Conservation (phyloP, 2,329 filamentous ascomycete genomes). For the Neonectria coccinea region DNA sequence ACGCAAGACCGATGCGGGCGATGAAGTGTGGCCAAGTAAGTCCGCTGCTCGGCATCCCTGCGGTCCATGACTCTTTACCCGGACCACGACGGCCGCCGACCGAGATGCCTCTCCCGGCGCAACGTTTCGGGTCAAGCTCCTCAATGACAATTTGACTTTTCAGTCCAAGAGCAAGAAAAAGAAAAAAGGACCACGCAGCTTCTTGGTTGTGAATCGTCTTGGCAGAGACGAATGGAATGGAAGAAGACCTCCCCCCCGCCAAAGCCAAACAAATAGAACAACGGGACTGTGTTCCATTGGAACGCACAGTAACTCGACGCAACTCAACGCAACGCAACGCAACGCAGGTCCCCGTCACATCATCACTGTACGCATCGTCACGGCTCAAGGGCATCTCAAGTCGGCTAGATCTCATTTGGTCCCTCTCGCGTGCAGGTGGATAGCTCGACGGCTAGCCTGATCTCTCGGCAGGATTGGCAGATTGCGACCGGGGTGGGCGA, state of each 20-base stretch:
- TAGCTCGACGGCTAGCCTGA: conserved; percentile 43
- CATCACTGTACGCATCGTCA: background rate
- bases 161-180: background rate
- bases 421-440: conserved; percentile 43
- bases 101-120: background rate
- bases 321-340: no score
- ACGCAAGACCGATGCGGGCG: background rate
- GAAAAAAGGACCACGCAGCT: background rate
- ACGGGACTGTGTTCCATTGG: background rate
- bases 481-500: conserved; percentile 36
- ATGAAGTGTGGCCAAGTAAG: background rate
- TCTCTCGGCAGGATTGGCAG: conserved; percentile 46
- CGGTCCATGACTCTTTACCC: background rate
- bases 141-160: conserved; percentile 8
- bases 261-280: background rate
- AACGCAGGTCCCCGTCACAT: background rate
- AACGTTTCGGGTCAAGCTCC: background rate
- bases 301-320: background rate
- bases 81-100: background rate
- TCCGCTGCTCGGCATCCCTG: background rate
- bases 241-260: background rate
- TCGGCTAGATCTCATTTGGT: conserved; percentile 45
- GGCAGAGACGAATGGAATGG: background rate
- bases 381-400: conserved; percentile 1
- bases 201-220: background rate